These are phyloP conservation scores for Garcileccinum viscosum DNA, from an alignment of 1,284 basidiomycete species.

Conservation along the genomic window DNA sequence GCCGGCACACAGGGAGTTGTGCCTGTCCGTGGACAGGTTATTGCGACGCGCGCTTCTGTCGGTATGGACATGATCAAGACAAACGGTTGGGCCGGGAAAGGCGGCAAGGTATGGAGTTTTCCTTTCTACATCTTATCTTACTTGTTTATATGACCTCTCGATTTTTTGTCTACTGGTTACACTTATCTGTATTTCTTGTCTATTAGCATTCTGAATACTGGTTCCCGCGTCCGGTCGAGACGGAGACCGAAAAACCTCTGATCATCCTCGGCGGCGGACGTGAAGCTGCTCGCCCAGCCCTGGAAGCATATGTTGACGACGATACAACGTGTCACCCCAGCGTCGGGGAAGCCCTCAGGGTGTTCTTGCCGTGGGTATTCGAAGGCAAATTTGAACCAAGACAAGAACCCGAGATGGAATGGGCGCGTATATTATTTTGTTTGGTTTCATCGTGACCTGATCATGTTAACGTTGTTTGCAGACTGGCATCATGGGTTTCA, in stretches of 20 bases:
- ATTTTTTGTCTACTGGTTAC: neutral
- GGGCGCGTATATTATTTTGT: slow-evolving; percentile 52
- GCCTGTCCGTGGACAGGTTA: slow-evolving; percentile 77
- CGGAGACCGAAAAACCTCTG: slow-evolving; percentile 50
- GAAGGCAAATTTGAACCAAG: slow-evolving; percentile 55
- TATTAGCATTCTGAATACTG: slow-evolving; percentile 67
- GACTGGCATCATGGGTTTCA: slow-evolving; percentile 87
- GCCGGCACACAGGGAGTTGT: slow-evolving; percentile 59
- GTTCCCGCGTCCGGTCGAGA: slow-evolving; percentile 70
- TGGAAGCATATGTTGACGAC: slow-evolving; percentile 64
- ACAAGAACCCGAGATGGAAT: slow-evolving; percentile 71
- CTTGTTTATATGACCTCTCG: neutral
- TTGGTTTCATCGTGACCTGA: neutral
- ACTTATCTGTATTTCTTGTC: neutral
- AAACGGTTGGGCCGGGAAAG: slow-evolving; percentile 52
- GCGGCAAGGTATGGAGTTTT: slow-evolving; percentile 28
- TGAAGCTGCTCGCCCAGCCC: slow-evolving; percentile 47
- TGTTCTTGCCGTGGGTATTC: slow-evolving; percentile 66
- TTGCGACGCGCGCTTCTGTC: slow-evolving; percentile 63
- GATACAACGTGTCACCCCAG: slow-evolving; percentile 60
- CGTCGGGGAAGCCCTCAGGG: slow-evolving; percentile 57
- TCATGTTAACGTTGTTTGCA: slow-evolving; percentile 29
- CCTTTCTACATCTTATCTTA: neutral
- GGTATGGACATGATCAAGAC: slow-evolving; percentile 43
- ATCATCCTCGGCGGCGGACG: slow-evolving; percentile 80